These are phyloP conservation scores for Candida glaebosa DNA, from an alignment of 805 yeast species.

Conservation along the genomic window DNA sequence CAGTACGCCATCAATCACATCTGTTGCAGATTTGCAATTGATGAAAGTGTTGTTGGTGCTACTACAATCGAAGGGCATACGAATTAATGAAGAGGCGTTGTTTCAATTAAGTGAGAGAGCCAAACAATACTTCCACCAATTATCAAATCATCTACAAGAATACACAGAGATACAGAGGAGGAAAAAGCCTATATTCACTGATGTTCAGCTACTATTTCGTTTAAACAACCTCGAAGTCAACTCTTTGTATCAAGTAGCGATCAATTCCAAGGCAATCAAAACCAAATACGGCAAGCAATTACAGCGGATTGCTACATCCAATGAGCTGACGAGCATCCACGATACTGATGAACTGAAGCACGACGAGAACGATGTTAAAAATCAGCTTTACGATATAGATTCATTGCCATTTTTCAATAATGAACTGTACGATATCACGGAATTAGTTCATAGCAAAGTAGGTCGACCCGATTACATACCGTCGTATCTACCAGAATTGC, in stretches of 20 bases:
- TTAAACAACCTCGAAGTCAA: slow-evolving; percentile 38
- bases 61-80: slow-evolving; percentile 15
- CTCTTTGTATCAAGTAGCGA: slow-evolving; percentile 37
- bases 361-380: slow-evolving; percentile 11
- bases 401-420: slow-evolving; percentile 53
- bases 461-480: slow-evolving; percentile 52
- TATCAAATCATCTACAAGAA: slow-evolving; percentile 44
- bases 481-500: slow-evolving; percentile 78
- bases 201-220: slow-evolving; percentile 43
- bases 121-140: slow-evolving; percentile 26
- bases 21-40: slow-evolving; percentile 8
- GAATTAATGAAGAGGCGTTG: slow-evolving; percentile 25
- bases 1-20: neutral
- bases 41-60: slow-evolving; percentile 6
- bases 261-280: slow-evolving; percentile 13
- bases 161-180: slow-evolving; percentile 61
- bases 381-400: slow-evolving; percentile 26
- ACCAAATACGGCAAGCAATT: slow-evolving; percentile 12
- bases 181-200: slow-evolving; percentile 48
- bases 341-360: slow-evolving; percentile 3
- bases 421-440: slow-evolving; percentile 47
- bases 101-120: slow-evolving; percentile 27
- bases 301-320: slow-evolving; percentile 9
- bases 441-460: slow-evolving; percentile 51
- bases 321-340: no score